Percentiles rank a stretch among this genome's conserved stretches.
Evolutionary conservation across 768 basidiomycete species (phyloP).

Genomic region (Pleurotus ostreatus): DNA sequence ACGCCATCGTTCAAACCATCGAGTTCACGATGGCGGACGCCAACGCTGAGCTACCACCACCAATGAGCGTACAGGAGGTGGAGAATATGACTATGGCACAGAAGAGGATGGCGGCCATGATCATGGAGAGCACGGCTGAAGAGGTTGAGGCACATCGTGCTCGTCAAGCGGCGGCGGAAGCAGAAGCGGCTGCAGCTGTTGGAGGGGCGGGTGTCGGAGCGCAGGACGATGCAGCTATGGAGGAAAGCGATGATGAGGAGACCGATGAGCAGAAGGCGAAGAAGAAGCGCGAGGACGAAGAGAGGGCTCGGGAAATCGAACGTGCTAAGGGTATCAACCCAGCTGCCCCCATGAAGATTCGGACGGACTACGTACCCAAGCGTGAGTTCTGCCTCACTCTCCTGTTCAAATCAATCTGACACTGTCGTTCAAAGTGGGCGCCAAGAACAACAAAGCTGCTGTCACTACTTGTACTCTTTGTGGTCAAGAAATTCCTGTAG

Average conservation of each 20-base stretch:
- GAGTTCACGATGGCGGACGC: constrained; percentile 95
- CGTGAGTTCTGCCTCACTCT: constrained; percentile 42
- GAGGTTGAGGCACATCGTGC: constrained; percentile 82
- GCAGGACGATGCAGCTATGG: constrained; percentile 71
- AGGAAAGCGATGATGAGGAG: constrained; percentile 82
- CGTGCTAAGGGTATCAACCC: constrained; percentile 71
- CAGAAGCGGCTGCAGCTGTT: constrained; percentile 79
- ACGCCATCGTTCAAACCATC: constrained; percentile 95
- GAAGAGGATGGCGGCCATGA: constrained; percentile 97
- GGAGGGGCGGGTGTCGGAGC: constrained; percentile 51
- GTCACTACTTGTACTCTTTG: constrained; percentile 91
- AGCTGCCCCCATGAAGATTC: constrained; percentile 86
- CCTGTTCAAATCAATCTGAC: constrained; percentile 7
- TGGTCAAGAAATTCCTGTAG: constrained; percentile 93
- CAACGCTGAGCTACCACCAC: constrained; percentile 88
- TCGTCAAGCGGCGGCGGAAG: constrained; percentile 80
- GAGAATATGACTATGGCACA: constrained; percentile 96
- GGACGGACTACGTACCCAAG: constrained; percentile 94
- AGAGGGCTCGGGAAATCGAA: constrained; percentile 60
- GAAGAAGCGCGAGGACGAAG: constrained; percentile 68
- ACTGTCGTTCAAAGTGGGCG: constrained; percentile 46
- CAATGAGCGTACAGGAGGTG: constrained; percentile 92
- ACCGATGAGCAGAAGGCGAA: constrained; percentile 53
- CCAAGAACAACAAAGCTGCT: constrained; percentile 59
- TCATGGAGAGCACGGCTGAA: constrained; percentile 92